phyloP scores from a whole-genome alignment of 768 basidiomycete species.

The Strobilomyces echinocephalus region DNA sequence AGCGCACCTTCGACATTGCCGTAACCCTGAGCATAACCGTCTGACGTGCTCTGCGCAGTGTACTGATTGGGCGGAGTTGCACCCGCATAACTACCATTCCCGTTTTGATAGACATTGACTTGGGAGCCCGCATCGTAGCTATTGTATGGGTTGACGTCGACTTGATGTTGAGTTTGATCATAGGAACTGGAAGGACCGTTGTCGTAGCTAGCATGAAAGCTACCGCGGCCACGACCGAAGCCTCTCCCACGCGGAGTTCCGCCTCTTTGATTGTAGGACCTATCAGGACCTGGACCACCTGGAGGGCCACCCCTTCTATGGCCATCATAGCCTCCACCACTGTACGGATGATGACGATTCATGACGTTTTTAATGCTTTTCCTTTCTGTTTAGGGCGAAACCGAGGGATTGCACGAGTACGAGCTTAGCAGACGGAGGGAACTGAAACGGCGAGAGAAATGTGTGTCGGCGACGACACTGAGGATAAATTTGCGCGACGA shows the following conservation, averaged over 20 bases:
- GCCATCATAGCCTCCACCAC: constrained; percentile 54
- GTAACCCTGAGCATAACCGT: constrained; percentile 55
- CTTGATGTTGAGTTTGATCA: constrained; percentile 62
- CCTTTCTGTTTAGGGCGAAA: constrained; percentile 28
- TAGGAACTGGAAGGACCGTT: constrained; percentile 50
- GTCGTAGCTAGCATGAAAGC: constrained; percentile 53
- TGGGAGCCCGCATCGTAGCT: constrained; percentile 56
- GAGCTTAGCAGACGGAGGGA: constrained; percentile 23
- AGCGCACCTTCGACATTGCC: constrained; percentile 83
- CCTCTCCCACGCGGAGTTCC: constrained; percentile 46
- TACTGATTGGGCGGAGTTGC: constrained; percentile 51
- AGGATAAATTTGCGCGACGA: constrained; percentile 21
- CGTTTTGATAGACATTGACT: constrained; percentile 69
- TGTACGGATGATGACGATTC: constrained; percentile 91
- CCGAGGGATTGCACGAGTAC: constrained; percentile 16
- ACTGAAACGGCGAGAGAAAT: constrained; percentile 16
- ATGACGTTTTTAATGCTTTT: constrained; percentile 37
- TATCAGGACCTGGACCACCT: constrained; percentile 66
- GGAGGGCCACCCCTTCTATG: constrained; percentile 63
- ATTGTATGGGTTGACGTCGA: constrained; percentile 63
- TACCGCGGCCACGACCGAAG: constrained; percentile 51
- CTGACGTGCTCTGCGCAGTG: constrained; percentile 41
- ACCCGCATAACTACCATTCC: constrained; percentile 52
- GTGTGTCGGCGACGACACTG: constrained; percentile 16
- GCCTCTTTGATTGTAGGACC: constrained; percentile 63